Evolutionary conservation across 129 eudicot species (phyloP), one percentile per base, ranked within the genome.

Genomic region (Flaveria robusta): DNA sequence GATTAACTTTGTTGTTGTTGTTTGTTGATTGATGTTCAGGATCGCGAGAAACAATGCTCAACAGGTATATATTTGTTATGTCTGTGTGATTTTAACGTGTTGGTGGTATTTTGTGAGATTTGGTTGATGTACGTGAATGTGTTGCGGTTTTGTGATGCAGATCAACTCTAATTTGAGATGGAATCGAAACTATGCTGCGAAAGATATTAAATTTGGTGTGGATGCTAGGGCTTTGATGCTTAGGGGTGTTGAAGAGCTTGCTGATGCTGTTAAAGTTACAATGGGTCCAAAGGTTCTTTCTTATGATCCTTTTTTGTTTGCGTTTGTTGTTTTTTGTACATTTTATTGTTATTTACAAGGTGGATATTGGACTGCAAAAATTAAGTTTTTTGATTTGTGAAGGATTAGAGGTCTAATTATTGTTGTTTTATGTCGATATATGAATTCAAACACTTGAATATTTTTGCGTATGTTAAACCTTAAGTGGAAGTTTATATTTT

Each of bases 231-330:
- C 91, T 9, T 74, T 81, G 85, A 95, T 95, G 99, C 96, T 95
- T 18, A 86, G 81, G 58, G 99, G 99, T 64, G 91, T 93, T 4
- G 96, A 93, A 73, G 93, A 88, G 82, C 96, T 93, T 31, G 97
- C 98, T n/a, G 97, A 90, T 85, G 98, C 98, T 8, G 98, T 93
- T 26, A 90, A 84, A 90, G 92, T 92, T 23, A 92, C 98, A 0
- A 90, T 92, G 96, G 98, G 98, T 2, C 98, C 96, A 2, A 90
- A 91, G 85, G 97, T 88, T 52, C 1, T 16, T 55, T 45, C 12
- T 1, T 27, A 19, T 82, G 39, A 52, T 27, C 2, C n/a, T 24
- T 75, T 58, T 49, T 19, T 18, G 50, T 7, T 49, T 58, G 31
- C 5, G 3, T 12, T 60, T 46, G 15, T 49, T 46, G 39, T 34